Percentiles rank a stretch among this genome's conserved stretches.
Conservation (phyloP, 2,329 filamentous ascomycete species). For the Aspergillus proliferans region DNA sequence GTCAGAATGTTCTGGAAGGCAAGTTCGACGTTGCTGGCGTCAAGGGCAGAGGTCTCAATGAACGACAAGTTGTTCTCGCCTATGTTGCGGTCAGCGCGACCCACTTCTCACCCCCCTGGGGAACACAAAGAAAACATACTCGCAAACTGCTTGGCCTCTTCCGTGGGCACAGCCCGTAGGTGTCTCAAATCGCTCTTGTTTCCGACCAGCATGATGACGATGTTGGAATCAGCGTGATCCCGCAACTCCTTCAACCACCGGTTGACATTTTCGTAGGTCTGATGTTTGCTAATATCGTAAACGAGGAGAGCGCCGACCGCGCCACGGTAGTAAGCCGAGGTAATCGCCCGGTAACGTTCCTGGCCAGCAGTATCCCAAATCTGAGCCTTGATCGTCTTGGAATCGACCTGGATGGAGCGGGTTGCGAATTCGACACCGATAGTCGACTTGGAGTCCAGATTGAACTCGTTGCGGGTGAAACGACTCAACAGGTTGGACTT, state of each 20-base stretch:
- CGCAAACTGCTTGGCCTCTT: conserved; percentile 96
- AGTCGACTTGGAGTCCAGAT: conserved; percentile 98
- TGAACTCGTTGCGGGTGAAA: conserved; percentile 99
- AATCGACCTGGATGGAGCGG: conserved; percentile 95
- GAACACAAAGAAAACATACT: conserved; percentile 51
- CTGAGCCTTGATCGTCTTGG: conserved; percentile 99
- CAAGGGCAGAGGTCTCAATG: conserved; percentile 97
- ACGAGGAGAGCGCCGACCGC: conserved; percentile 95
- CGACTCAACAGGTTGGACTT: conserved; percentile 99
- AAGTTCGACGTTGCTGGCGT: conserved; percentile 97
- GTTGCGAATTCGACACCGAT: conserved; percentile 99
- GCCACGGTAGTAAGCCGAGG: conserved; percentile 96
- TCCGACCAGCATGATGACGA: conserved; percentile 98
- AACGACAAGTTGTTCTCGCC: conserved; percentile 98
- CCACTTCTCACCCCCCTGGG: neutral
- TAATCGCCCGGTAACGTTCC: conserved; percentile 98
- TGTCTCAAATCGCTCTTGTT: conserved; percentile 99
- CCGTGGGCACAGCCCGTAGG: conserved; percentile 90
- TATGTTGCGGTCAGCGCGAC: conserved; percentile 37
- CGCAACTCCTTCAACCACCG: conserved; percentile 98
- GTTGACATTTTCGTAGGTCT: conserved; percentile 98
- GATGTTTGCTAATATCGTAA: conserved; percentile 99
- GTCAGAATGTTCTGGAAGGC: conserved; percentile 99
- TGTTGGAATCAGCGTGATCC: conserved; percentile 96
- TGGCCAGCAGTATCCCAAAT: conserved; percentile 99